Evolutionary conservation across 495 filamentous ascomycete species (phyloP), one percentile per base, ranked within the genome.

Genomic region (Choiromyces venosus): DNA sequence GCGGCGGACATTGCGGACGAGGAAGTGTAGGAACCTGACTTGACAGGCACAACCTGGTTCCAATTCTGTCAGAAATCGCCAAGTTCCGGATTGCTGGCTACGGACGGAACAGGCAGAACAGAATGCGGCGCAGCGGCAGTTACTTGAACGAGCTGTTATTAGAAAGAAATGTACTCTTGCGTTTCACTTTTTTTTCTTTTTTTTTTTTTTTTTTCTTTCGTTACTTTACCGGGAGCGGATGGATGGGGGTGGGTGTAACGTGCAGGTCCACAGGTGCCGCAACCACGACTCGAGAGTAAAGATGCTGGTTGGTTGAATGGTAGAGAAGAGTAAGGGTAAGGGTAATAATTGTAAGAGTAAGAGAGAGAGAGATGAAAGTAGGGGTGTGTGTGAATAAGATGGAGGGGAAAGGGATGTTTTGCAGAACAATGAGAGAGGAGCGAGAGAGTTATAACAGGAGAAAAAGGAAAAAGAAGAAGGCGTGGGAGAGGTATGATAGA

Each of bases 131-230:
- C 46, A 56, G 46, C 46, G 1, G 46, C 46, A 29, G 46, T 56
- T 29, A 56, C 46, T 29, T 56, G 46, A 12, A 56, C 4, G n/a
- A 25, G 46, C 46, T 29, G 46, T 56, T 56, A 77, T 72, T 76
- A 67, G 67, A 64, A 75, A 69, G 39, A 67, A 35, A 77, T 68
- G 46, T 52, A 39, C 29, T 38, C 38, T 75, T 56, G 39, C n/a
- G 25, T 67, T 75, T 67, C 72, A 37, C 25, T 42, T 72, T 73
- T 44, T 33, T 66, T 8, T 69, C 29, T 2, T 68, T 10, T 73
- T 52, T 7, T 21, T 37, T 65, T 74, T 52, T 70, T 14, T 66
- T 71, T 71, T 37, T 39, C 12, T 67, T 70, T 40, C 14, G 29
- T 70, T 67, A 67, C 67, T 66, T 40, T 68, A 40, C 67, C 37